phyloP scores from a whole-genome alignment of 2,329 filamentous ascomycete genomes.

The Xylaria sp. region DNA sequence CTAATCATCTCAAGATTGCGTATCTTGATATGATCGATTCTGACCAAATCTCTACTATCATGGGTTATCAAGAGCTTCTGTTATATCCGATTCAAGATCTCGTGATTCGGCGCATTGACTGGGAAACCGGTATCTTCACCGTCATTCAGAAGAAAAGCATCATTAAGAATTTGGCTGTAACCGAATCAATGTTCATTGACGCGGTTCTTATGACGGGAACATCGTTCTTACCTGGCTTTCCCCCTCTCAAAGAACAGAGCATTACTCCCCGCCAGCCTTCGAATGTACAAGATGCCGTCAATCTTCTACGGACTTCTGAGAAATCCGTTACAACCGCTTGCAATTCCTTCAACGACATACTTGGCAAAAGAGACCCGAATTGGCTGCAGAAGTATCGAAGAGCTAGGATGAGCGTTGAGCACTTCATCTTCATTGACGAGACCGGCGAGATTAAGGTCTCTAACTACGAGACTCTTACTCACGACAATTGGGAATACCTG shows the following conservation, averaged over 20 bases:
- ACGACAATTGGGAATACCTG: constrained; percentile 88
- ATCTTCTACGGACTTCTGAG: constrained; percentile 77
- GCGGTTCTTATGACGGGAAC: constrained; percentile 85
- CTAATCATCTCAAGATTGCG: constrained; percentile 68
- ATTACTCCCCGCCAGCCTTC: constrained; percentile 66
- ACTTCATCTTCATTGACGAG: constrained; percentile 83
- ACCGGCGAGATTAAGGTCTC: constrained; percentile 82
- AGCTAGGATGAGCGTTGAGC: constrained; percentile 84
- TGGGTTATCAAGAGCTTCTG: constrained; percentile 85
- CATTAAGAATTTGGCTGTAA: constrained; percentile 73
- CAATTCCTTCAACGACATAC: constrained; percentile 81
- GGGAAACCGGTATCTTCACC: constrained; percentile 72
- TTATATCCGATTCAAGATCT: constrained; percentile 85
- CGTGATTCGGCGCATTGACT: constrained; percentile 75
- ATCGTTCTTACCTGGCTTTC: constrained; percentile 81
- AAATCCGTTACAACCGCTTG: constrained; percentile 79
- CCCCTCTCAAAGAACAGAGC: constrained; percentile 73
- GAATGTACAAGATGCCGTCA: constrained; percentile 80
- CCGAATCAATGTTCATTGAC: constrained; percentile 82
- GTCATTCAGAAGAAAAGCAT: constrained; percentile 74
- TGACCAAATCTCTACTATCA: constrained; percentile 78
- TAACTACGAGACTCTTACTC: constrained; percentile 78
- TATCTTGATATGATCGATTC: constrained; percentile 77
- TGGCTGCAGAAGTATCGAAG: constrained; percentile 91
- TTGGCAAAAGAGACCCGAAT: constrained; percentile 71